These are phyloP conservation scores for Fraxinus ornus DNA, from an alignment of 305 asterid genomes.

Conservation along the genomic window DNA sequence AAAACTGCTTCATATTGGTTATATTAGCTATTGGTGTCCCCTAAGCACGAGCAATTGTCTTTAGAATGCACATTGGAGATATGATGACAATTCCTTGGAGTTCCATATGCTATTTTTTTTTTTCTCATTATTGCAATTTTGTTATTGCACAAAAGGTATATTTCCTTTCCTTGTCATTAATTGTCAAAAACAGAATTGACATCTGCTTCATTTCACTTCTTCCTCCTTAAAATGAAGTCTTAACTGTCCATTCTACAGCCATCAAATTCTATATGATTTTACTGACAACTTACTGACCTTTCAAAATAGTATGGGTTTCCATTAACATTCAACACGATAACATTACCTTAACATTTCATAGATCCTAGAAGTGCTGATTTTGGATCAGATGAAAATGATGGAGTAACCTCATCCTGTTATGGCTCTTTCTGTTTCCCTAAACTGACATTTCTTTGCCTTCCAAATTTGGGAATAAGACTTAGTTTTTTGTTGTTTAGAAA, in stretches of 20 bases:
- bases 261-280: too few relatives aligned
- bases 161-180: too few relatives aligned
- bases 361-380: conserved; percentile 78
- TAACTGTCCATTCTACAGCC: too few relatives aligned
- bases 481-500: not conserved
- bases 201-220: too few relatives aligned
- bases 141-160: too few relatives aligned
- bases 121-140: not conserved
- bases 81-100: not conserved
- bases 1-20: conserved; percentile 69
- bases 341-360: conserved; percentile 1
- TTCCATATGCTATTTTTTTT: not conserved
- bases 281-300: too few relatives aligned
- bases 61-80: conserved; percentile 88
- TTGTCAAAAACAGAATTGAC: too few relatives aligned
- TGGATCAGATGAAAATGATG: conserved; percentile 45
- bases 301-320: too few relatives aligned
- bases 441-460: conserved; percentile 59
- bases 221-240: too few relatives aligned
- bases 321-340: too few relatives aligned
- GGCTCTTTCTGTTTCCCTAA: conserved; percentile 48
- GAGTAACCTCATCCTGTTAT: conserved; percentile 39
- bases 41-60: conserved; percentile 72
- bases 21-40: conserved; percentile 59
- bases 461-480: not conserved